Evolutionary conservation across 192 early-diverging fungal species (phyloP).

Genomic region (Coemansia sp.): DNA sequence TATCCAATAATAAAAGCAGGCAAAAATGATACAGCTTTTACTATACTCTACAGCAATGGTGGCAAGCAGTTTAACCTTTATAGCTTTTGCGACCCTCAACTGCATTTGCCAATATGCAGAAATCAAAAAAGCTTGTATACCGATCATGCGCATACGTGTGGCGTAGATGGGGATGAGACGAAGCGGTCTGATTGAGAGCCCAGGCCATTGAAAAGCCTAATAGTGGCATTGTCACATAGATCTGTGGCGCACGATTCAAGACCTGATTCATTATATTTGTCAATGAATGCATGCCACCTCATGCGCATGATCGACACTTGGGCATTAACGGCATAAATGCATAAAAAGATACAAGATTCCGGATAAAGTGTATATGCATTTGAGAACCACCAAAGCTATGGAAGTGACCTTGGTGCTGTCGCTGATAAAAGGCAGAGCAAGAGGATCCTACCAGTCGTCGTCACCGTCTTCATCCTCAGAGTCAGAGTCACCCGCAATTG

Average conservation of each 20-base stretch:
- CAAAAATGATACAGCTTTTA: neutral
- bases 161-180: neutral
- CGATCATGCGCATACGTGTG: constrained; percentile 4
- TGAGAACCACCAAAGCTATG: neutral
- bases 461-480: constrained; percentile 53
- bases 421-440: neutral
- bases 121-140: neutral
- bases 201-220: neutral
- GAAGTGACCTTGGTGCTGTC: no score
- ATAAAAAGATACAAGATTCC: no score
- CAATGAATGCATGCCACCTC: neutral
- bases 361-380: neutral
- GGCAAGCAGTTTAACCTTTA: neutral
- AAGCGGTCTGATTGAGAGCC: neutral
- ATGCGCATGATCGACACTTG: neutral
- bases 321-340: neutral
- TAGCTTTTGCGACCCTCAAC: neutral
- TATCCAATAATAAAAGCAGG: neutral
- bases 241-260: neutral
- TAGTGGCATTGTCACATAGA: neutral
- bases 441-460: constrained; percentile 33
- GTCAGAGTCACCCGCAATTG: constrained; percentile 50
- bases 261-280: neutral
- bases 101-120: neutral
- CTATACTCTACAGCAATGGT: neutral